These are phyloP conservation scores for Monoraphidium neglectum DNA, from an alignment of 139 green algal genomes.

Conservation along the genomic window DNA sequence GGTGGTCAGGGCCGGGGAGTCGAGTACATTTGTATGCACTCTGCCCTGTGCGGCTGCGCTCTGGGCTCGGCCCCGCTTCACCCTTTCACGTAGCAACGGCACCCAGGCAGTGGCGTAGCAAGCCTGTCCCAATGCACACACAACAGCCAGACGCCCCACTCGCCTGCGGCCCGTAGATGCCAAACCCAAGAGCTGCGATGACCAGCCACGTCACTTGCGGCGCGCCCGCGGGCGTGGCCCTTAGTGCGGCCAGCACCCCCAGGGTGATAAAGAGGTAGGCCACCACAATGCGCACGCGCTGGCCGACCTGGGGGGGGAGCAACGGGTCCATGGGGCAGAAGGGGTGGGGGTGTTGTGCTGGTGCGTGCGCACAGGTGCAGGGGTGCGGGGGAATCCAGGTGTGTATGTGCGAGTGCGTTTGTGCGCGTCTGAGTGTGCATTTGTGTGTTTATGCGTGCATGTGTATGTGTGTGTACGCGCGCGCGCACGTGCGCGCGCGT, in stretches of 20 bases:
- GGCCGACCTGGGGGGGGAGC: conserved; percentile 40
- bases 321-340: background rate
- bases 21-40: too few species aligned
- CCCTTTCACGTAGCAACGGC: too few species aligned
- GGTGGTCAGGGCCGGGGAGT: too few species aligned
- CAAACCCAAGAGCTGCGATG: conserved; percentile 88
- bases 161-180: conserved; percentile 75
- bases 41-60: too few species aligned
- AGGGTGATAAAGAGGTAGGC: conserved; percentile 32
- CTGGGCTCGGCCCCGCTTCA: too few species aligned
- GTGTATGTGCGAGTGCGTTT: too few species aligned
- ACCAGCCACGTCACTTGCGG: conserved; percentile 82
- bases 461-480: too few species aligned
- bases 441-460: too few species aligned
- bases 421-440: too few species aligned
- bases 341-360: background rate
- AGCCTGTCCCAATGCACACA: background rate
- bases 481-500: too few species aligned
- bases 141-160: background rate
- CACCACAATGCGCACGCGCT: conserved; percentile 41
- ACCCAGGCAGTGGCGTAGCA: background rate
- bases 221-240: conserved; percentile 41
- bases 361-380: too few species aligned
- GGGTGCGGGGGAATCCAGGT: too few species aligned
- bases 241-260: conserved; percentile 30